Base-by-base conservation (phyloP, 1,139 yeast genomes). In the Pichia sp. region DNA sequence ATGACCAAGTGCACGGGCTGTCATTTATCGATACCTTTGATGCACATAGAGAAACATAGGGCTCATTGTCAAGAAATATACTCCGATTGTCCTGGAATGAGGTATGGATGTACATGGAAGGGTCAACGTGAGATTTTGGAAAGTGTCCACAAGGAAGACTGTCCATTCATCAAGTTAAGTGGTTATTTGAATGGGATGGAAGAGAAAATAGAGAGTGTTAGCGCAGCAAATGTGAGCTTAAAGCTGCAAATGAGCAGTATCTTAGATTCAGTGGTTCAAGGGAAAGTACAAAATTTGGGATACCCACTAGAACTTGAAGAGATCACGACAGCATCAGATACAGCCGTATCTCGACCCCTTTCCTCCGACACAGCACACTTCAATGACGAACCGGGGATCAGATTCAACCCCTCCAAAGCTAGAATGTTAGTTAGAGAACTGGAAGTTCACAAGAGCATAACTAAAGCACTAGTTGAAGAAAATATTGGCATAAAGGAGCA, bases 231-330 rank as follows among this genome's bases (percentile, higher is more conserved):
- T 44, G 51, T 48, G 25, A 44, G 52, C 12, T 50, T 69, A 32
- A 54, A 61, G 21, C 28, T 46, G 1, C 77, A 72, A 47, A 58
- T 73, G 29, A 63, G 69, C 33, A 63, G 63, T 37, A 65, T 73
- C 3, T 54, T 72, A 42, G 69, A 67, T 46, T 67, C 72, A 33
- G 60, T 72, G 6, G 59, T 68, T 5, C 75, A 67, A 42, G 78
- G 78, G 1, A 70, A 66, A 45, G 55, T 72, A 22, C 67, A 75
- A 6, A 72, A 72, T 46, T 51, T 72, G 17, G 78, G 78, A 0
- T 70, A 68, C 46, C 60, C 63, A 35, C 67, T 69, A 37, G 63
- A 66, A 19, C 9, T 39, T 12, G 45, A 38, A 21, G 39, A 38
- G 16, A 19, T 37, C 3, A 6, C 27, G 2, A n/a, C n/a, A n/a